phyloP scores from a whole-genome alignment of 352 stramenopile species.

The Halophytophthora polymorphica region DNA sequence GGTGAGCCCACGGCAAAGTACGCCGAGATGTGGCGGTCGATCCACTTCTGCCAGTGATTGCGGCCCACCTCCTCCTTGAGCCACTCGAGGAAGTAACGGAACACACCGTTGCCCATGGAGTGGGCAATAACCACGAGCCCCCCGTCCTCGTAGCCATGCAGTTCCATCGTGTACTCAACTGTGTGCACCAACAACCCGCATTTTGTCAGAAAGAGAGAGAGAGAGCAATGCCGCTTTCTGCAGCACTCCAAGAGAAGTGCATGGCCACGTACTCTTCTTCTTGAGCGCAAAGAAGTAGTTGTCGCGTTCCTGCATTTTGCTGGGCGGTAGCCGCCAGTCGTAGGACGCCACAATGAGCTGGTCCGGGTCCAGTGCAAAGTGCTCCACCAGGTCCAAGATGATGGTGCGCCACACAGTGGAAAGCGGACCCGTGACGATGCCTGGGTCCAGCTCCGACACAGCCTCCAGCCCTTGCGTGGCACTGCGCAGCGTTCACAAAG shows the following conservation, averaged over 20 bases:
- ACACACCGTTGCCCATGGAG: conserved; percentile 78
- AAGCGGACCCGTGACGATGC: conserved; percentile 67
- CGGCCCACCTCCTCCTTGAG: conserved; percentile 69
- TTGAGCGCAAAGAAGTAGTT: conserved; percentile 74
- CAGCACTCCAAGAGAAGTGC: neutral
- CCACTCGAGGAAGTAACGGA: conserved; percentile 84
- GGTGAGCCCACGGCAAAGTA: conserved; percentile 77
- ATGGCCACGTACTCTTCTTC: conserved; percentile 51
- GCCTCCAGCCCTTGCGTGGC: conserved; percentile 53
- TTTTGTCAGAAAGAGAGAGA: neutral
- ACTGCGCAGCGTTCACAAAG: conserved; percentile 14
- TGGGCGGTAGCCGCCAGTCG: conserved; percentile 77
- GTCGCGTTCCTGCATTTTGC: conserved; percentile 68
- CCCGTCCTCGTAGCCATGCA: conserved; percentile 35
- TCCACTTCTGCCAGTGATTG: conserved; percentile 74
- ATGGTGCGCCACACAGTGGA: conserved; percentile 70
- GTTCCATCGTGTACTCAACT: conserved; percentile 62
- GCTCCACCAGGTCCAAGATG: conserved; percentile 61
- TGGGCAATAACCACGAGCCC: conserved; percentile 77
- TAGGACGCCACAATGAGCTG: conserved; percentile 75
- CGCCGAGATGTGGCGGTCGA: conserved; percentile 67
- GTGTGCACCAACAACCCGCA: conserved; percentile 1
- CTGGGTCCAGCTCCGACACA: conserved; percentile 73
- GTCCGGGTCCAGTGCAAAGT: conserved; percentile 64
- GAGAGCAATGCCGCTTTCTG: neutral